Evolutionary conservation across 352 stramenopile genomes (phyloP).

Genomic region (Pythium insidiosum): DNA sequence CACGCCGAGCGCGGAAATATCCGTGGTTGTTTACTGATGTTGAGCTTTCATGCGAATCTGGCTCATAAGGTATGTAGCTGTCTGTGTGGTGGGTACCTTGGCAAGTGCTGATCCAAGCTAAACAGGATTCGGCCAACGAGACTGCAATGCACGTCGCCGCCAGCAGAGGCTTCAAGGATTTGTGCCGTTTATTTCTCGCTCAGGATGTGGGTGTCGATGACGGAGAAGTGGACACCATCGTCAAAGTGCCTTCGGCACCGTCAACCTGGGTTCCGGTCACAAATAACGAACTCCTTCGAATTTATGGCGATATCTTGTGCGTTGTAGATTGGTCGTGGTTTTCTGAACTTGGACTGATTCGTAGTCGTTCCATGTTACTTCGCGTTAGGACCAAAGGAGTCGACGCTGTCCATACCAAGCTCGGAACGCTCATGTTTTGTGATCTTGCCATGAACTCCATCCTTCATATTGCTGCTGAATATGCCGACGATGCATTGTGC

Average conservation of each 20-base stretch:
- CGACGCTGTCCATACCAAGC: constrained; percentile 25
- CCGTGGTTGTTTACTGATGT: constrained; percentile 26
- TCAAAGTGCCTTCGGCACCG: not conserved
- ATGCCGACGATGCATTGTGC: constrained; percentile 25
- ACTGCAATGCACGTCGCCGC: constrained; percentile 38
- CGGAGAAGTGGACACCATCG: not conserved
- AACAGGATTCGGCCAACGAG: no score
- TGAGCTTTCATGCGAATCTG: constrained; percentile 27
- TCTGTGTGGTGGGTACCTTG: constrained; percentile 30
- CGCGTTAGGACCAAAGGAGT: constrained; percentile 27
- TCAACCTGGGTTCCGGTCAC: constrained; percentile 30
- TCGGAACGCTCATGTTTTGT: constrained; percentile 36
- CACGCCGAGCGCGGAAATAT: constrained; percentile 37
- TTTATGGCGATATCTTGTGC: constrained; percentile 42
- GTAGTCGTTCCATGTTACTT: no score
- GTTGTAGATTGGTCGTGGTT: not conserved
- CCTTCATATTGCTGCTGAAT: constrained; percentile 36
- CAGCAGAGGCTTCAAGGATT: constrained; percentile 30
- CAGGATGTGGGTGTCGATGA: not conserved
- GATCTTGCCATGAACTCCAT: constrained; percentile 52
- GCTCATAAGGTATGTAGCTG: constrained; percentile 39
- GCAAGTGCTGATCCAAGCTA: no score
- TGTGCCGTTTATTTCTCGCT: constrained; percentile 19
- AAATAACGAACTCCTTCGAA: constrained; percentile 26
- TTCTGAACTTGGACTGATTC: not conserved